Conservation (phyloP, 768 basidiomycete genomes). For the Ramaria rubella region DNA sequence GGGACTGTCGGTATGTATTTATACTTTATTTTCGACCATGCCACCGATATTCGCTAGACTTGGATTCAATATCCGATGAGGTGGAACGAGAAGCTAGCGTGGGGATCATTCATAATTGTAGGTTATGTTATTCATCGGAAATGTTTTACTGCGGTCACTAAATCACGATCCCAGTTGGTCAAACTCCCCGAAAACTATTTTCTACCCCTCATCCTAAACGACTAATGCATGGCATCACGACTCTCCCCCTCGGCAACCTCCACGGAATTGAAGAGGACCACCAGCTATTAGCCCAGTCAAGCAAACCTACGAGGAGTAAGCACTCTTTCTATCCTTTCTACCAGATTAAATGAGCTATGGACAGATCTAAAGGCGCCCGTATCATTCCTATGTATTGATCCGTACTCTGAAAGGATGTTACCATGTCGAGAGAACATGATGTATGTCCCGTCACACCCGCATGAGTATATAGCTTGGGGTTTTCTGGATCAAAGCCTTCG, state of each 20-base stretch:
- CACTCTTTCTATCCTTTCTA: not conserved
- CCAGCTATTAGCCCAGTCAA: slow-evolving; percentile 54
- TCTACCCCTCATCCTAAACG: slow-evolving; percentile 66
- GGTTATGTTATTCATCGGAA: slow-evolving; percentile 15
- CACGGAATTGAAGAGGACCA: slow-evolving; percentile 85
- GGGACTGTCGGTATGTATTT: slow-evolving; percentile 4
- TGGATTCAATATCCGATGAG: slow-evolving; percentile 81
- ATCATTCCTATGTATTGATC: slow-evolving; percentile 48
- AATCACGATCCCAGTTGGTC: slow-evolving; percentile 56
- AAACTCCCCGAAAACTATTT: slow-evolving; percentile 88
- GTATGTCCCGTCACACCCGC: slow-evolving; percentile 49
- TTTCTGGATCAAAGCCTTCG: slow-evolving; percentile 39
- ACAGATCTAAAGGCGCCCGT: slow-evolving; percentile 39
- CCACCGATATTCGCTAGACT: slow-evolving; percentile 39
- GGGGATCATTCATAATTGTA: slow-evolving; percentile 93
- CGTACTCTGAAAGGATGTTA: slow-evolving; percentile 50
- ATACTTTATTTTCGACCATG: not conserved
- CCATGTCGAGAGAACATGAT: slow-evolving; percentile 57
- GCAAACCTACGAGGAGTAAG: slow-evolving; percentile 50
- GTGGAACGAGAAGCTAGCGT: slow-evolving; percentile 88
- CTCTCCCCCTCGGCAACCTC: slow-evolving; percentile 60
- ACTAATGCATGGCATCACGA: slow-evolving; percentile 62
- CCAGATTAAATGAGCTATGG: slow-evolving; percentile 34
- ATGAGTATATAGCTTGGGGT: slow-evolving; percentile 71
- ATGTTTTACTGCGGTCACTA: not conserved